Evolutionary conservation across 1,139 yeast species (phyloP), one percentile per base, ranked within the genome.

Genomic region (Pichia sp.): DNA sequence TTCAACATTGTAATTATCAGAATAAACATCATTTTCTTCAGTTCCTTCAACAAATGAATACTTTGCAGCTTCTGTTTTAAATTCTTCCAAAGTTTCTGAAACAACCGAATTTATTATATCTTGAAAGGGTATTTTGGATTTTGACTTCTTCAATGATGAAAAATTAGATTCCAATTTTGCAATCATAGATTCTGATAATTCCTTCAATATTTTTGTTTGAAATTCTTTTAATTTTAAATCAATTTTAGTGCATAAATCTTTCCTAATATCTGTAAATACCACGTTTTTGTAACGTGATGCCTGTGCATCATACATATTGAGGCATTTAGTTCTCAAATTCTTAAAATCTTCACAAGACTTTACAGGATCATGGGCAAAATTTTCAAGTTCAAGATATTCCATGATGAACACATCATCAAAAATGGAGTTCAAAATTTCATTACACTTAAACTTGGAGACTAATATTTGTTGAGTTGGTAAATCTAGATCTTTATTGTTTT

Each of bases 381-480:
- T 65, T 4, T 57, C 50, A 9, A 58, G 52, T 5, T 48, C 43
- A 5, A 47, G 24, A 37, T 50, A 56, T 20, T 57, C 51, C 2
- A 43, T 48, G 21, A 65, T 62, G 55, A 81, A 82, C 5, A 15
- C 6, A 14, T 64, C 68, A 6, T 65, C 69, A 55, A 64, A 76
- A 1, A 79, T 70, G 31, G 63, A 65, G 23, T 66, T 63, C 22
- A 79, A 73, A 40, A 93, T 84, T 60, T 91, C 98, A 55, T 89
- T 95, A 62, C 98, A 91, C 57, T 95, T 79, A 65, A 87, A 91
- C 53, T 91, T 78, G 5, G 98, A 95, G 16, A 91, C 97, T 46
- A 91, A 68, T 34, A 87, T 85, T 60, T 91, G 98, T 60, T 91
- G 98, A 1, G 97, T 89, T 21, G 98, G 98, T 52, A 91, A 71